Conservation (phyloP, 768 basidiomycete species). For the Tephrocybe sp. region DNA sequence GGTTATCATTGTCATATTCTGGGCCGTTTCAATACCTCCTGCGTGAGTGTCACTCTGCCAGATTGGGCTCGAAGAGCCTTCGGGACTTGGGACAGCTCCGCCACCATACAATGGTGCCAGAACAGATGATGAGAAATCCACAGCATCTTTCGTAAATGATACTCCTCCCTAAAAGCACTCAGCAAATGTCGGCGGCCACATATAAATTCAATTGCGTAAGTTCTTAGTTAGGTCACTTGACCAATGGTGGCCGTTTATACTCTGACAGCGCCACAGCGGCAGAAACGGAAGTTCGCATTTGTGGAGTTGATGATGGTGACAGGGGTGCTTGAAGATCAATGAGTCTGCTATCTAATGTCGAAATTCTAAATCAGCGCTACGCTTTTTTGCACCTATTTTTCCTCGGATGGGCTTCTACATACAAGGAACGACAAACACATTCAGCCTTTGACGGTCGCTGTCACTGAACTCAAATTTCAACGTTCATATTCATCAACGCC, state of each 20-base stretch:
- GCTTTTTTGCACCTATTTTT: no score
- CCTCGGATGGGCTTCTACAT: no score
- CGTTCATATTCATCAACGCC: neutral
- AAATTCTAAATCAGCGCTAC: no score
- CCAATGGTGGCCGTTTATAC: neutral
- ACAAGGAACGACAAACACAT: no score
- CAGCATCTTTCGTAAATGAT: neutral
- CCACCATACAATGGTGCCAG: neutral
- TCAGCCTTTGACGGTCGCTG: no score
- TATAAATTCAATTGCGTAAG: neutral
- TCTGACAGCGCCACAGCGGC: conserved; percentile 4
- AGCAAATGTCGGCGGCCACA: neutral
- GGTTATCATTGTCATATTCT: conserved; percentile 12
- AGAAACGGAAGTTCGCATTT: neutral
- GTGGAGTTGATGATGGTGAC: neutral
- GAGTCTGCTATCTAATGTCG: no score
- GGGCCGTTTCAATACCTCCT: conserved; percentile 14
- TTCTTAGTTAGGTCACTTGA: neutral
- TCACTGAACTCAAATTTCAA: neutral
- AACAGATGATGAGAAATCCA: neutral
- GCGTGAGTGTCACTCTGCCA: conserved; percentile 10
- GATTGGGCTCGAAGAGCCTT: conserved; percentile 3
- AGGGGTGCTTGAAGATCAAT: neutral
- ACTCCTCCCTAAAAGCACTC: neutral
- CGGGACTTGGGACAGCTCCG: neutral